Evolutionary conservation across 441 rosid genomes (phyloP).

Genomic region (Gossypium davidsonii): DNA sequence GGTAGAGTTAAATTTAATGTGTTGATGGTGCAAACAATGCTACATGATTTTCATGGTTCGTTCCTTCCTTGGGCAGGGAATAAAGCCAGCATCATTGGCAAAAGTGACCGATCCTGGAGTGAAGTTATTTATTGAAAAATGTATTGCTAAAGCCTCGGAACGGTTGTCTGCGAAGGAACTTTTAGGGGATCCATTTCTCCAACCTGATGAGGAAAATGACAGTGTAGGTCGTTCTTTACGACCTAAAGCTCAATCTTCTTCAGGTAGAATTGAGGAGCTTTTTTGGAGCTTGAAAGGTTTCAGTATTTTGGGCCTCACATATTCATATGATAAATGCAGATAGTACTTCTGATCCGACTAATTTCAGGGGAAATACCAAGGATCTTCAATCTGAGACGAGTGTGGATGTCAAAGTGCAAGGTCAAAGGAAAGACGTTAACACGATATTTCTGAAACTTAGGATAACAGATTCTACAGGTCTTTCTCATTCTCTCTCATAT

Average conservation of each 20-base stretch:
- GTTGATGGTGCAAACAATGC: neutral
- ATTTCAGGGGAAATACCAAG: constrained; percentile 10
- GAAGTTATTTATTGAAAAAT: constrained; percentile 74
- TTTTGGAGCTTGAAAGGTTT: constrained; percentile 6
- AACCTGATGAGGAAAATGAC: constrained; percentile 45
- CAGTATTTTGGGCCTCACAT: neutral
- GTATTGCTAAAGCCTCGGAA: constrained; percentile 66
- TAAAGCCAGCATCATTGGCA: constrained; percentile 77
- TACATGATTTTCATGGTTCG: constrained; percentile 4
- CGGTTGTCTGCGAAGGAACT: constrained; percentile 77
- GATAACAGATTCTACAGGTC: constrained; percentile 72
- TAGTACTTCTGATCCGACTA: constrained; percentile 24
- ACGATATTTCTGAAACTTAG: constrained; percentile 80
- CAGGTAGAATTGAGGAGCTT: constrained; percentile 32
- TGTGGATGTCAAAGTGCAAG: constrained; percentile 61
- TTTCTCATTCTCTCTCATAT: neutral
- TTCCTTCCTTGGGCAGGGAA: constrained; percentile 46
- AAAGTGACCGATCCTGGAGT: constrained; percentile 64
- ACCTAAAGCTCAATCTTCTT: constrained; percentile 5
- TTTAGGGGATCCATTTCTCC: constrained; percentile 78
- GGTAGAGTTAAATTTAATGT: neutral
- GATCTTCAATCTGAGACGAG: constrained; percentile 34
- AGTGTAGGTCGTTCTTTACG: constrained; percentile 27
- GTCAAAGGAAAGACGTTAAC: constrained; percentile 65
- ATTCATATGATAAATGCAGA: constrained; percentile 32